These are phyloP conservation scores for Omphalotus guepiniiformis DNA, from an alignment of 768 basidiomycete species.

Conservation along the genomic window DNA sequence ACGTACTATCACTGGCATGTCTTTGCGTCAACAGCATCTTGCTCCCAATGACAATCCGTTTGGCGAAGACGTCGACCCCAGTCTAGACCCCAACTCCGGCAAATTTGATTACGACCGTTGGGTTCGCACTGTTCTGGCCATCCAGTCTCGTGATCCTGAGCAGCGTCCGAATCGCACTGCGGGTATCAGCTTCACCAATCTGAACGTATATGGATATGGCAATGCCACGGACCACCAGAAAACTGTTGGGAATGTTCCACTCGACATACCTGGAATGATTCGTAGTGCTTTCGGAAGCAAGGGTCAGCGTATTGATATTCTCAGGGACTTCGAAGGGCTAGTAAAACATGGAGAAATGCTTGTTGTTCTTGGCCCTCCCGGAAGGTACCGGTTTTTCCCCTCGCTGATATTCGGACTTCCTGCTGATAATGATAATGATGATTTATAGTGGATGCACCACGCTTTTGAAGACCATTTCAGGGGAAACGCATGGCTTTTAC, in stretches of 20 bases:
- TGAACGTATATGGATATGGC: conserved; percentile 29
- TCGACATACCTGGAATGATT: conserved; percentile 15
- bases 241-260: conserved; percentile 31
- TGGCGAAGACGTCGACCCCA: background rate
- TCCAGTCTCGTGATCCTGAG: conserved; percentile 22
- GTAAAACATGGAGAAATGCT: conserved; percentile 51
- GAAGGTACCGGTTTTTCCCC: too few species aligned
- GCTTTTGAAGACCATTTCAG: conserved; percentile 48
- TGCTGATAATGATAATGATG: too few species aligned
- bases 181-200: conserved; percentile 33
- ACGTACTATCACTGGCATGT: conserved; percentile 6
- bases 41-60: conserved; percentile 3
- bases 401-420: too few species aligned
- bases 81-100: conserved; percentile 29
- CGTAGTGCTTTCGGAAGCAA: conserved; percentile 18
- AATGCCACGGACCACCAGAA: conserved; percentile 35
- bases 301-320: conserved; percentile 27
- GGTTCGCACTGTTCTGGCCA: conserved; percentile 24
- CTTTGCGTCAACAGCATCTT: background rate
- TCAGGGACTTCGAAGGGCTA: conserved; percentile 43
- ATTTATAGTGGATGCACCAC: conserved; percentile 37
- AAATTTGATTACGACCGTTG: conserved; percentile 31
- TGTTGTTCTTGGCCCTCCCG: conserved; percentile 38
- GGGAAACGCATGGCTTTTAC: conserved; percentile 25
- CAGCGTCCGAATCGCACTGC: conserved; percentile 23